phyloP scores from a whole-genome alignment of 805 yeast species.

The Komagataella ulmi region DNA sequence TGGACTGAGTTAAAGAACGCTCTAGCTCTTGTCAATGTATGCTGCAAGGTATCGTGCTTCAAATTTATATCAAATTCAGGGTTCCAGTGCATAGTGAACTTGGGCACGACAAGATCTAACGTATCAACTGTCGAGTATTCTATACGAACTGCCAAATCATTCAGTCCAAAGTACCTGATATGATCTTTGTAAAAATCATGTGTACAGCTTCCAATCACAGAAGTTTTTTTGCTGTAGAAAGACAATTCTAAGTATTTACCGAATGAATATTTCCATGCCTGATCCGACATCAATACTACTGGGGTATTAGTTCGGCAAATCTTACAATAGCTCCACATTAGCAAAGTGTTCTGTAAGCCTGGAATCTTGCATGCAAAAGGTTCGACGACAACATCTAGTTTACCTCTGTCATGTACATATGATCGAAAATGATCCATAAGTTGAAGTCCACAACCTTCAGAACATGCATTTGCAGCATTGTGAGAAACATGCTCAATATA shows the following conservation, averaged over 20 bases:
- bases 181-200: constrained; percentile 80
- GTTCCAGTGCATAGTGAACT: constrained; percentile 55
- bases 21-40: constrained; percentile 37
- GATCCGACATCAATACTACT: constrained; percentile 68
- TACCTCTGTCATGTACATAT: constrained; percentile 81
- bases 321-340: constrained; percentile 89
- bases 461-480: constrained; percentile 55
- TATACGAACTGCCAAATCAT: constrained; percentile 65
- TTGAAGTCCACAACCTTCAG: constrained; percentile 69
- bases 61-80: constrained; percentile 56
- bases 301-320: constrained; percentile 68
- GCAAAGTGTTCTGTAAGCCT: constrained; percentile 50
- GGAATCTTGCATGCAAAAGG: constrained; percentile 40
- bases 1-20: constrained; percentile 62
- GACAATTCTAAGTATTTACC: constrained; percentile 85
- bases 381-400: constrained; percentile 68
- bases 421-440: constrained; percentile 67
- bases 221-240: constrained; percentile 58
- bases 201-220: constrained; percentile 52
- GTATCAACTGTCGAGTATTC: constrained; percentile 66
- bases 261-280: constrained; percentile 81
- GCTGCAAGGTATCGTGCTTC: constrained; percentile 48
- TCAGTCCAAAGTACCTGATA: constrained; percentile 71
- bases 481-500: constrained; percentile 69
- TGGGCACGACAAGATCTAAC: constrained; percentile 72